phyloP scores from a whole-genome alignment of 1,284 basidiomycete genomes.

The Sporisorium sorghi region DNA sequence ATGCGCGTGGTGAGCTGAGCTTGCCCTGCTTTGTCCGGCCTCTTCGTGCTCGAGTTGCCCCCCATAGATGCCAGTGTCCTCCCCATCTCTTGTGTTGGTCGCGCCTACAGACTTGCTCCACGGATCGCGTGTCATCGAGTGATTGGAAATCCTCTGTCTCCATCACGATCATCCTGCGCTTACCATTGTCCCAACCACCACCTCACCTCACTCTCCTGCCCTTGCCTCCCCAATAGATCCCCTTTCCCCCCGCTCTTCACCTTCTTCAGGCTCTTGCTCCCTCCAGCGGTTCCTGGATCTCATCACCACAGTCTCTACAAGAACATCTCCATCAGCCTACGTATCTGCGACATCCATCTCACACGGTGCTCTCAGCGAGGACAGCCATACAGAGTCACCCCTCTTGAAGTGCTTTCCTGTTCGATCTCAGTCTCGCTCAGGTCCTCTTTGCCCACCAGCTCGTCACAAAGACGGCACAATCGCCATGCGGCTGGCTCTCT shows the following conservation, averaged over 20 bases:
- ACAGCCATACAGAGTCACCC: not conserved
- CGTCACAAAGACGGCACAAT: not conserved
- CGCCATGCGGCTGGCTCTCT: constrained; percentile 11
- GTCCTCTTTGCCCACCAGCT: not conserved
- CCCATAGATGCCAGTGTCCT: not conserved
- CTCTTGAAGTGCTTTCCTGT: no score
- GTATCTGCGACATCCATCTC: not conserved
- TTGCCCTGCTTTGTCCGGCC: not conserved
- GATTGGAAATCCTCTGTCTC: not conserved
- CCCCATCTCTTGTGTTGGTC: not conserved
- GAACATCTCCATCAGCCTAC: not conserved
- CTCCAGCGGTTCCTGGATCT: not conserved
- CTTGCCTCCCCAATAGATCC: not conserved
- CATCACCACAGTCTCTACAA: constrained; percentile 7
- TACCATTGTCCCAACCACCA: not conserved
- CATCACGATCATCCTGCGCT: not conserved
- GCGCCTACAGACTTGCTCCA: not conserved
- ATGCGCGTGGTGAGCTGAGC: not conserved
- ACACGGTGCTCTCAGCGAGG: not conserved
- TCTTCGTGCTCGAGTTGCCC: not conserved
- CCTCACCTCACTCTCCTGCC: not conserved
- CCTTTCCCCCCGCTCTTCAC: not conserved
- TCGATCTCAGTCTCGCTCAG: not conserved
- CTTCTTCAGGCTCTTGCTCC: not conserved
- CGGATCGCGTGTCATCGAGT: not conserved